Evolutionary conservation across 352 stramenopile species (phyloP).

Genomic region (Paralagenidium karlingii): DNA sequence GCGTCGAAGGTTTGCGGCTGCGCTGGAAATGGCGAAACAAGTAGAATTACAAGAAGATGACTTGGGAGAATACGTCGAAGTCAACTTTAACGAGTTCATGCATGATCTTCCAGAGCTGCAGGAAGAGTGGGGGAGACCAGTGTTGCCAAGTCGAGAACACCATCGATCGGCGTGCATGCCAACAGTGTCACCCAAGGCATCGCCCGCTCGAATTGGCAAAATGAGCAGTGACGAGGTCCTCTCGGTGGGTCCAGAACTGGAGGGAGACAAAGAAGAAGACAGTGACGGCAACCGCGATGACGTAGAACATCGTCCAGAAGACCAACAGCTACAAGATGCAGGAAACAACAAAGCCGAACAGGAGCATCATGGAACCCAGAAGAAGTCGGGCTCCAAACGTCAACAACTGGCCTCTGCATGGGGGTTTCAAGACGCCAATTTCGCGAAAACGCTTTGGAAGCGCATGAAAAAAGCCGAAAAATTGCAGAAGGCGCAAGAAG

Average conservation of each 20-base stretch:
- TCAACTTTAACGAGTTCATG: constrained; percentile 49
- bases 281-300: constrained; percentile 2
- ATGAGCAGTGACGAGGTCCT: not conserved
- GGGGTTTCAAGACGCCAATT: constrained; percentile 15
- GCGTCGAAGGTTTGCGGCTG: constrained; percentile 46
- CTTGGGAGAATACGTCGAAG: constrained; percentile 21
- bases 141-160: constrained; percentile 19
- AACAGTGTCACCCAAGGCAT: not conserved
- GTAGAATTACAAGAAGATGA: constrained; percentile 10
- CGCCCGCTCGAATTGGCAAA: not conserved
- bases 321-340: not conserved
- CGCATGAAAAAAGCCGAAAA: constrained; percentile 49
- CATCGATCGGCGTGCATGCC: not conserved
- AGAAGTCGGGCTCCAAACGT: too few species aligned
- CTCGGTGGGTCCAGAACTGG: too few species aligned
- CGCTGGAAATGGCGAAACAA: constrained; percentile 28
- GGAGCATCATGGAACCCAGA: too few species aligned
- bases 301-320: constrained; percentile 1
- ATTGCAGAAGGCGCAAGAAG: constrained; percentile 17
- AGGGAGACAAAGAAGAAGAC: not conserved
- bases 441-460: constrained; percentile 41
- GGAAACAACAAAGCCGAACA: not conserved
- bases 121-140: constrained; percentile 43
- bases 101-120: constrained; percentile 32
- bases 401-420: too few species aligned